Conservation (phyloP, 176 grass and related monocot genomes). For the Eragrostis curvula region DNA sequence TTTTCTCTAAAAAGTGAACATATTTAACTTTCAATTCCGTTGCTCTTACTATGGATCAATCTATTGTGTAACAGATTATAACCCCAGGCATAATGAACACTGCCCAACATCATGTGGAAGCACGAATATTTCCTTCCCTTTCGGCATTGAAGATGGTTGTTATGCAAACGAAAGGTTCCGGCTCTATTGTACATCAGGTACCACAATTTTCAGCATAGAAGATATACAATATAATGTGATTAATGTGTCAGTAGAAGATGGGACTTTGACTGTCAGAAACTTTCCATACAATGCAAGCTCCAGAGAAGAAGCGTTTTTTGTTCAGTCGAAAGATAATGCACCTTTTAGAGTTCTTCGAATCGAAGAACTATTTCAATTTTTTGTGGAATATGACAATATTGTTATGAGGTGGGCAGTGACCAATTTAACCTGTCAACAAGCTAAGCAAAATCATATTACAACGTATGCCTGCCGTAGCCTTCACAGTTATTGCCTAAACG, state of each 20-base stretch:
- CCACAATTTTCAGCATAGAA: not conserved
- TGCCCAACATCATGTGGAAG: conserved; percentile 26
- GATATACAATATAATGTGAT: not conserved
- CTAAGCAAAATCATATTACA: not conserved
- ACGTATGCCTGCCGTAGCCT: not conserved
- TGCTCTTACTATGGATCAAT: not conserved
- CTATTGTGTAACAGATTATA: not conserved
- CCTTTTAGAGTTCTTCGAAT: fast-evolving
- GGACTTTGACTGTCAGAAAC: not conserved
- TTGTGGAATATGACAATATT: not conserved
- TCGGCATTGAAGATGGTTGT: conserved; percentile 39
- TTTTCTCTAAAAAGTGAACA: not conserved
- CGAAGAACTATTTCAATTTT: not conserved
- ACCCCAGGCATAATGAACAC: not conserved
- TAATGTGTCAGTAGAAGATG: not conserved
- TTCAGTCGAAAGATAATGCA: not conserved
- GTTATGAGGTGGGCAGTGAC: not conserved
- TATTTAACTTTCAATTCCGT: too few species aligned
- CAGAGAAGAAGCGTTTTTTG: not conserved
- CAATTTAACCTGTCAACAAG: not conserved
- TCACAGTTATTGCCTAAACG: not conserved
- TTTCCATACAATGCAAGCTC: not conserved
- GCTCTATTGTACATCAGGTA: conserved; percentile 4
- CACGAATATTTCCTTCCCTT: conserved; percentile 23
- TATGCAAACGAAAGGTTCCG: not conserved